These are phyloP conservation scores for Ustilago cynodontis DNA, from an alignment of 1,284 basidiomycete genomes.

Conservation along the genomic window DNA sequence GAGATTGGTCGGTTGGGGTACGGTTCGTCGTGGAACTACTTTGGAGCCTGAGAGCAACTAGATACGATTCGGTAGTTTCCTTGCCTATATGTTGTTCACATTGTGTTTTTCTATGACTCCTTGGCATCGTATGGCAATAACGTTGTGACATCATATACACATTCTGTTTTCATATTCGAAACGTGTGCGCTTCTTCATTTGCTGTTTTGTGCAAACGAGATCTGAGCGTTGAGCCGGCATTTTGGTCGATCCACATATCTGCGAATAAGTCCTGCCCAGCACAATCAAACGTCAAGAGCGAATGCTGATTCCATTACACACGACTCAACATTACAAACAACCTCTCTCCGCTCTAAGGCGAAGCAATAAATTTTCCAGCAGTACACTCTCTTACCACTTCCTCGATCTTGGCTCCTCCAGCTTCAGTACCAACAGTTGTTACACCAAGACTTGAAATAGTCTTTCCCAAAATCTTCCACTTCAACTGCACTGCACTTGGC, in stretches of 20 bases:
- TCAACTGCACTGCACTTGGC: slow-evolving; percentile 71
- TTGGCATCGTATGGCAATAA: slow-evolving; percentile 1
- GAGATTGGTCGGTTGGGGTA: slow-evolving; percentile 75
- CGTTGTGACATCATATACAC: neutral
- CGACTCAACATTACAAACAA: neutral
- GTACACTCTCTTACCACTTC: slow-evolving; percentile 39
- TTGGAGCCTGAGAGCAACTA: slow-evolving; percentile 62
- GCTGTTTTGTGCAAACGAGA: too few species aligned
- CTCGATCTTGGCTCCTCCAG: too few species aligned
- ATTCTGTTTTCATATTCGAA: too few species aligned
- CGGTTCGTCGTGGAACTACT: slow-evolving; percentile 63
- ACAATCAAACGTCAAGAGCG: too few species aligned
- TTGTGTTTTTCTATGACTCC: neutral
- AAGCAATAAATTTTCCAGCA: slow-evolving; percentile 50
- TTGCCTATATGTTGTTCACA: too few species aligned
- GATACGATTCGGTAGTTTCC: too few species aligned
- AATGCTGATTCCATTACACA: neutral
- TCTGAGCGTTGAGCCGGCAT: too few species aligned
- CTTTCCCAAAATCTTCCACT: slow-evolving; percentile 71
- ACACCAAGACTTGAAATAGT: slow-evolving; percentile 53
- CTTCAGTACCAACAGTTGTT: slow-evolving; percentile 1
- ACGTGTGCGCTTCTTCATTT: too few species aligned
- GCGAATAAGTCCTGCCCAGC: too few species aligned
- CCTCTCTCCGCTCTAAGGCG: slow-evolving; percentile 15
- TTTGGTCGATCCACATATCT: too few species aligned